Percentiles rank a stretch among this genome's conserved stretches.
Conservation (phyloP, 192 early-diverging fungal species). For the Mortierella hygrophila region DNA sequence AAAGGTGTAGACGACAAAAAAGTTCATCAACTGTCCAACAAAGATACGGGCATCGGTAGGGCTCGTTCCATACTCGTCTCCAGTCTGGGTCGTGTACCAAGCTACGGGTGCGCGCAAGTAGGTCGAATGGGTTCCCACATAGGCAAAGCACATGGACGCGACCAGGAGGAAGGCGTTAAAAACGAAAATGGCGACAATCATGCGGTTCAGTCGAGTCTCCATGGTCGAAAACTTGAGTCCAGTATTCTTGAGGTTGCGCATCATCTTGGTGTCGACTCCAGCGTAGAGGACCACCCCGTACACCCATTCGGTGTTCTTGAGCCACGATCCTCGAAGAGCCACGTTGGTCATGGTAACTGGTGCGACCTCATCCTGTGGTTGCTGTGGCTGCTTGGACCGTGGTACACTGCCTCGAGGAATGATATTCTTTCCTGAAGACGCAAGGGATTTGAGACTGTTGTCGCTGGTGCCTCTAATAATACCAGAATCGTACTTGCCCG, state of each 20-base stretch:
- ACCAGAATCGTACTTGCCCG: not conserved
- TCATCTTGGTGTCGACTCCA: constrained; percentile 96
- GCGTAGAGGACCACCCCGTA: constrained; percentile 93
- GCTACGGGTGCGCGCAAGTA: constrained; percentile 28
- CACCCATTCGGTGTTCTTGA: constrained; percentile 95
- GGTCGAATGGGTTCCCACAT: constrained; percentile 28
- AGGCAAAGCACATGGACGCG: constrained; percentile 58
- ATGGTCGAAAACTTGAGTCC: constrained; percentile 80
- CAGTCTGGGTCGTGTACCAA: constrained; percentile 39
- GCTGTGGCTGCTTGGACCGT: not conserved
- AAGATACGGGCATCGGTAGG: constrained; percentile 24
- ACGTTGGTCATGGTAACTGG: constrained; percentile 92
- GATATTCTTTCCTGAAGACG: not conserved
- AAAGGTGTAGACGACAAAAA: constrained; percentile 72
- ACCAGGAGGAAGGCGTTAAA: constrained; percentile 64
- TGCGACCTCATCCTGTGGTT: constrained; percentile 70
- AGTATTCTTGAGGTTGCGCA: constrained; percentile 85
- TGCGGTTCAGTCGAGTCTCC: constrained; percentile 77
- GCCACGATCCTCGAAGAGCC: constrained; percentile 88
- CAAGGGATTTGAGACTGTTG: constrained; percentile 29
- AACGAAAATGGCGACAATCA: constrained; percentile 73
- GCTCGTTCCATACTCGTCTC: constrained; percentile 11
- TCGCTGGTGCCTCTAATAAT: constrained; percentile 8
- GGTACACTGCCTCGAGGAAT: not conserved
- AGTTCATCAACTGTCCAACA: constrained; percentile 60